Base-by-base conservation (phyloP, 257 asterid genomes). In the Solanum sparsipilum region DNA sequence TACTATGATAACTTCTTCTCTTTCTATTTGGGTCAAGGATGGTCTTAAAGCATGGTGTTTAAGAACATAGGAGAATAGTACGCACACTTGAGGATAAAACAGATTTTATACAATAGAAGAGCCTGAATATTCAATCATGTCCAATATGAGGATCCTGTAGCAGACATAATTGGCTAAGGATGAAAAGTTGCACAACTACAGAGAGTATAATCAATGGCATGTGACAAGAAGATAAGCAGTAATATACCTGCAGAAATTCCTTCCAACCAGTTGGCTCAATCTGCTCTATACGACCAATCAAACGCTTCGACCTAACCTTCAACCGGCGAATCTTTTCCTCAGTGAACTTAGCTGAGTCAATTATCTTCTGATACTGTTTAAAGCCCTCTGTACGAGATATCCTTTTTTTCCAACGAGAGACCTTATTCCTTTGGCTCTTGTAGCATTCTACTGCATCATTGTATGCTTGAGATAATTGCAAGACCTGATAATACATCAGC, bases 201-300 rank as follows among this genome's bases (percentile, higher is more conserved):
- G 2, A 38, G 60, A 48, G 71, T 20, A 48, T 56, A 82, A 82
- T 31, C 86, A 82, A 32, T 20, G 70, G 46, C 86, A 31, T 46
- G 71, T 48, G 12, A 82, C 71, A 82, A 48, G 86, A 36, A 82
- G 44, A 82, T 82, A 82, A 48, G 29, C 29, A 48, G 48, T 23
- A 76, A 75, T 84, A 78, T 91, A 97, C 99, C 98, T 96, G 98
- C 90, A 96, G 93, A 94, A 97, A 97, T 89, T 97, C 99, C 93
- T 97, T 97, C 99, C 99, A 97, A 82, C 99, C 99, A 90, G 99
- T 96, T 68, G 99, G 99, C 92, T 96, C 99, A 88, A 97, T 97
- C 94, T 95, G 95, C 93, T 93, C 96, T 86, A 97, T 92, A 89
- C 99, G 96, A 89, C 90, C 91, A 87, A 60, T 84, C 91, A 97